Percentiles rank a stretch among this genome's conserved stretches.
Evolutionary conservation across 2,329 filamentous ascomycete species (phyloP).

Genomic region (Ceratocystis colombiana): DNA sequence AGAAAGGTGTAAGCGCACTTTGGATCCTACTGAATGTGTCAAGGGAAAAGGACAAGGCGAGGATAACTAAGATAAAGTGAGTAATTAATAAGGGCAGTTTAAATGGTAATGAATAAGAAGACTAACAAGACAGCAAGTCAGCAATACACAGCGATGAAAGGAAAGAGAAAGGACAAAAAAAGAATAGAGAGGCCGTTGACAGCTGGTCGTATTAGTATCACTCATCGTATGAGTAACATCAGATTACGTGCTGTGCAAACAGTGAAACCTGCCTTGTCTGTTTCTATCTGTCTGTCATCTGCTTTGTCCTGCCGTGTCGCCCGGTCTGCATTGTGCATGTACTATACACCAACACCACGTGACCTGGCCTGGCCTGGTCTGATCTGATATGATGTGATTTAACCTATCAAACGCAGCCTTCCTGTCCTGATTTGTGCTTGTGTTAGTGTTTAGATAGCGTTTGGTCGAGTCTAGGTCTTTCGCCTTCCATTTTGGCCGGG

Average conservation of each 20-base stretch:
- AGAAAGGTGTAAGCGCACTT: conserved; percentile 25
- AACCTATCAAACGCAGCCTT: too few species aligned
- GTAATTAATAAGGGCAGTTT: background rate
- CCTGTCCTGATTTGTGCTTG: background rate
- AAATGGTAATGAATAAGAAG: background rate
- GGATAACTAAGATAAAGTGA: background rate
- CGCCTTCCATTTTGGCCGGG: background rate
- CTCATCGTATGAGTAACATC: conserved; percentile 23
- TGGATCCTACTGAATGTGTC: conserved; percentile 7
- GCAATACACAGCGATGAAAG: background rate
- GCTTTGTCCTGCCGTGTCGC: background rate
- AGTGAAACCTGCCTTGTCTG: background rate
- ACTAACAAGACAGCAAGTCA: background rate
- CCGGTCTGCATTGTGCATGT: background rate
- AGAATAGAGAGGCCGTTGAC: too few species aligned
- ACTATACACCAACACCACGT: background rate
- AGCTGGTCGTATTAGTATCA: too few species aligned
- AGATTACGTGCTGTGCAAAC: background rate
- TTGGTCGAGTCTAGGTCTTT: background rate
- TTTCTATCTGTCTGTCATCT: too few species aligned
- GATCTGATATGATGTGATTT: conserved; percentile 1
- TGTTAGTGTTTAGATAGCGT: too few species aligned
- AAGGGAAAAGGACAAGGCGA: background rate
- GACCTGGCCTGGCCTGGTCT: background rate
- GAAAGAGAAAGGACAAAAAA: background rate